Evolutionary conservation across 805 yeast species (phyloP), one percentile per base, ranked within the genome.

Genomic region (Starmerella vitae): DNA sequence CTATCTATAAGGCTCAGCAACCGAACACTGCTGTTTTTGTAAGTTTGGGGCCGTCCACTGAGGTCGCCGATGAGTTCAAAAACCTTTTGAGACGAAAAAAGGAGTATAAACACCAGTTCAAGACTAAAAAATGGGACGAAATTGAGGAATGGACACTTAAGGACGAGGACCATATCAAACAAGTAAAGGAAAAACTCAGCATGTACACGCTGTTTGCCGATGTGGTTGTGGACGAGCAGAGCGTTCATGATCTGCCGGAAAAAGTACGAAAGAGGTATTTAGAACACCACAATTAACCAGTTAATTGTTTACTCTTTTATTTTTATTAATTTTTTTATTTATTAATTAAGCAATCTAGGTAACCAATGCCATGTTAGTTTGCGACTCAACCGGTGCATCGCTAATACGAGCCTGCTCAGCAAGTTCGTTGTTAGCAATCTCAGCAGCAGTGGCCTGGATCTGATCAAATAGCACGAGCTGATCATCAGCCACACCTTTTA

Each of bases 181-280:
- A 53, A 17, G 74, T 74, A 0, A 62, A 73, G 1, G 56, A 52
- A 2, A 50, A 50, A 5, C 91, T 86, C 0, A 64, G 86, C 47
- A 63, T 69, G 31, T 78, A 86, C 3, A 55, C 77, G 4, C 63
- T 74, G 4, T 71, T 79, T 42, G 45, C 80, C 12, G 61, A 66
- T n/a, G 53, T 75, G 30, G 38, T 35, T 3, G n/a, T 28, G 13
- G 39, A 17, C 24, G 25, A 3, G 14, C 33, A 21, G 8, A 30
- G n/a, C 34, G 12, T 4, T 20, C 22, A 12, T n/a, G 34, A 35
- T 3, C 19, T 20, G 32, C 38, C 45, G n/a, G 13, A n/a, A 10
- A n/a, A 17, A 7, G 17, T 27, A 8, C n/a, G 17, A 7, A 17
- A 27, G 17, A 8, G 7, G 17, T 27, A 12, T 17, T 7, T 13